These are phyloP conservation scores for Daldinia eschscholtzii DNA, from an alignment of 2,329 filamentous ascomycete species.

Conservation along the genomic window DNA sequence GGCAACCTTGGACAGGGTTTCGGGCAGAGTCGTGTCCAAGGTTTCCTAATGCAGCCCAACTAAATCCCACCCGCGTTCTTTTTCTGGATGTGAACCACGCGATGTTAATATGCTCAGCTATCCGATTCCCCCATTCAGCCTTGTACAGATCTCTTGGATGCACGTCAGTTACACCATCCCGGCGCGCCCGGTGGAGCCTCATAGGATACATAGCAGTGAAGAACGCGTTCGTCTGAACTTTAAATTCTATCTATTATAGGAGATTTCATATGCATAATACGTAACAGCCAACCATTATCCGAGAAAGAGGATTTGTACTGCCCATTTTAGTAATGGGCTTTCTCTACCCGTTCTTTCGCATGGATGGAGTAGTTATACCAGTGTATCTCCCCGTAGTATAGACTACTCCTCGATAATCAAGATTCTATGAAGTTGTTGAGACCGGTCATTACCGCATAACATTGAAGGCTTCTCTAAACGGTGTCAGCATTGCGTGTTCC, in stretches of 20 bases:
- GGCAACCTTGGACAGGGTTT: conserved; percentile 38
- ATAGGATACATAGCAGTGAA: conserved; percentile 7
- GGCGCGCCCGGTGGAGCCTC: conserved; percentile 43
- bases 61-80: conserved; percentile 39
- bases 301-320: conserved; percentile 21
- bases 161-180: conserved; percentile 50
- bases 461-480: conserved; percentile 25
- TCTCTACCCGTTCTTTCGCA: conserved; percentile 19
- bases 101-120: conserved; percentile 42
- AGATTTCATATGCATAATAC: conserved; percentile 30
- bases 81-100: conserved; percentile 41
- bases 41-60: conserved; percentile 41
- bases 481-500: conserved; percentile 26
- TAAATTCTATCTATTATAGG: conserved; percentile 28
- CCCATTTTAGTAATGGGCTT: conserved; percentile 25
- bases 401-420: conserved; percentile 13
- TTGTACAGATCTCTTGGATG: conserved; percentile 51
- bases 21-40: conserved; percentile 37
- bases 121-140: conserved; percentile 51
- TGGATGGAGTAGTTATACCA: conserved; percentile 24
- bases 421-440: conserved; percentile 11
- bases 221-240: conserved; percentile 46
- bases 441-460: conserved; percentile 35
- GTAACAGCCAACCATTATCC: conserved; percentile 27
- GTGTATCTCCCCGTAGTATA: conserved; percentile 18